phyloP scores from a whole-genome alignment of 495 filamentous ascomycete species.

The Lindgomyces ingoldianus region DNA sequence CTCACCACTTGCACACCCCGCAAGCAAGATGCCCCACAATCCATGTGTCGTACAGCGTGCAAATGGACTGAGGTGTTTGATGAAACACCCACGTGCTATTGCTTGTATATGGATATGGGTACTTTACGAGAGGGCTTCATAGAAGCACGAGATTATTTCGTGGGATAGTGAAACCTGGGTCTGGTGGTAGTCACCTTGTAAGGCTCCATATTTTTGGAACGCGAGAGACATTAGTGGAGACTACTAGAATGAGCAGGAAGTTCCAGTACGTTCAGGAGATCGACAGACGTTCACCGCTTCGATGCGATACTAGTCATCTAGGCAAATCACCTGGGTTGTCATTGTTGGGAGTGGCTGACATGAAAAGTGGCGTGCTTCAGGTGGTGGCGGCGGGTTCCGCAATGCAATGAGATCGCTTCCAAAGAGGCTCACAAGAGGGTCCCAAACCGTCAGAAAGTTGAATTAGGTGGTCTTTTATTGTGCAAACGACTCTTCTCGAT shows the following conservation, averaged over 20 bases:
- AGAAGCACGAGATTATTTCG: no score
- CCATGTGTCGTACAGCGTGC: not conserved
- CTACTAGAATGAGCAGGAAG: not conserved
- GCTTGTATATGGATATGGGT: not conserved
- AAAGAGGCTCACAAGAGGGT: not conserved
- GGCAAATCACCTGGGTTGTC: not conserved
- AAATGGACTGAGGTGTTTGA: not conserved
- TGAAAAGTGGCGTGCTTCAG: not conserved
- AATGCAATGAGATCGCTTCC: not conserved
- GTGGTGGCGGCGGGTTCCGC: not conserved
- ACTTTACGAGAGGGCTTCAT: no score
- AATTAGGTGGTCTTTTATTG: not conserved
- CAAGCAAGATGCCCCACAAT: slow-evolving; percentile 1
- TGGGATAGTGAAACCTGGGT: no score
- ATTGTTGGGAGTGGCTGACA: not conserved
- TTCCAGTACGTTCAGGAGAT: not conserved
- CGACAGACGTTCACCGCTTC: not conserved
- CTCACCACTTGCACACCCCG: not conserved
- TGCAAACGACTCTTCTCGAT: not conserved
- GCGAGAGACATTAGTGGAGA: not conserved
- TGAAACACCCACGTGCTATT: not conserved
- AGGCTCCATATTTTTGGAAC: not conserved
- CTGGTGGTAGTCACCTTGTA: no score
- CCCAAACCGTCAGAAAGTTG: not conserved
- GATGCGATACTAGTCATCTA: not conserved